Base-by-base conservation (phyloP, 2,329 filamentous ascomycete species). In the Celoporthe dispersa region DNA sequence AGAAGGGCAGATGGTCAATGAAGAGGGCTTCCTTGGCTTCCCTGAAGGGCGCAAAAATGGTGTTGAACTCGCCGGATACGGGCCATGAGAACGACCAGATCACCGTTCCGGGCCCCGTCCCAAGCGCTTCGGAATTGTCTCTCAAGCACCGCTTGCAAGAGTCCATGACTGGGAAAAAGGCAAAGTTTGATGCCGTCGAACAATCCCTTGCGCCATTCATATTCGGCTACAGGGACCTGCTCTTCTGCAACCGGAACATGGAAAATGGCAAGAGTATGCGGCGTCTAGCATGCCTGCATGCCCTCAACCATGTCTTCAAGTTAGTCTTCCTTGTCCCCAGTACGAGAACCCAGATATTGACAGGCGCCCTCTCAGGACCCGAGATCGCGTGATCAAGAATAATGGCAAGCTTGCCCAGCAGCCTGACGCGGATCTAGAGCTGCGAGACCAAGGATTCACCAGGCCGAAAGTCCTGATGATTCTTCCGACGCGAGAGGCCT, bases 391-490 rank as follows among this genome's bases (percentile, higher is more conserved):
- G 0, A 88, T 98, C 71, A 98, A 97, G 80, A 97, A 98, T 81
- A 98, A 94, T 77, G 88, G 92, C 67, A 93, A 90, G 73, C 81
- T 97, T 14, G 85, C 91, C 12, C 90, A 90, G 75, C 88, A 91
- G 67, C 86, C 87, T 12, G 85, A 85, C 51, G 82, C 86, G 22
- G 90, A 92, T 51, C 82, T 92, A 5, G 94, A 97, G 74, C 84
- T 94, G 25, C 89, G 94, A 73, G 96, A 99, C 75, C 96, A 99
- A 80, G 96, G 96, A 0, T 99, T 98, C 80, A 98, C 95, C 0
- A 86, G 96, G 6, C 96, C 96, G 9, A 98, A 98, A 78, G 91
- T 98, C 8, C 86, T 99, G 28, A 93, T 98, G 79, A 85, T 99
- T 25, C 84, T 98, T 0, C 95, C 96, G 3, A 98, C 96, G 0